Conservation (phyloP, 768 basidiomycete genomes). For the Suillus discolor region DNA sequence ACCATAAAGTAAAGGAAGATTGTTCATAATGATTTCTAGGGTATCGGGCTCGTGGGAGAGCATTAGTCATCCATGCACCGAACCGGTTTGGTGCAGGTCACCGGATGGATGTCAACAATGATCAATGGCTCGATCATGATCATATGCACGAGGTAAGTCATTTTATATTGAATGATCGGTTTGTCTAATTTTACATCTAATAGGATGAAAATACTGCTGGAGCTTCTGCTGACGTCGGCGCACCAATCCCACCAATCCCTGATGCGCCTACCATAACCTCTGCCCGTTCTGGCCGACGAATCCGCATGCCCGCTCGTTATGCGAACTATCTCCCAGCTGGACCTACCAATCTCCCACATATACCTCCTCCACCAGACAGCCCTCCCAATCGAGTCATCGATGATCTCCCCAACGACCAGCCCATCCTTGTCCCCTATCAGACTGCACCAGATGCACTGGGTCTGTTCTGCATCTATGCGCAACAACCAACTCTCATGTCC, state of each 20-base stretch:
- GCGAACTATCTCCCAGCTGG: conserved; percentile 5
- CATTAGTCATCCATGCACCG: too few species aligned
- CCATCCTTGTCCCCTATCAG: background rate
- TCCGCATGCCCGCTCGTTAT: conserved; percentile 4
- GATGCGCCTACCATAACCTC: background rate
- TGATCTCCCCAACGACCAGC: background rate
- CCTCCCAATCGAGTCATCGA: background rate
- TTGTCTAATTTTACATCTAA: background rate
- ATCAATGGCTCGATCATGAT: background rate
- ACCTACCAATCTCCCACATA: background rate
- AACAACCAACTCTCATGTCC: background rate
- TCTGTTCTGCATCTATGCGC: conserved; percentile 6
- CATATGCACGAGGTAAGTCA: background rate
- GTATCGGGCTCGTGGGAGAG: too few species aligned
- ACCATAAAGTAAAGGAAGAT: too few species aligned
- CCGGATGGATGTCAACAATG: background rate
- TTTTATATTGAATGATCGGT: background rate
- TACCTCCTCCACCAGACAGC: background rate
- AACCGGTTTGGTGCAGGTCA: too few species aligned
- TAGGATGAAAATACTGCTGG: background rate
- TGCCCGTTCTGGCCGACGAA: background rate
- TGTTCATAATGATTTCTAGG: too few species aligned
- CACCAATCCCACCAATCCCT: background rate
- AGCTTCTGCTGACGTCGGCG: too few species aligned
- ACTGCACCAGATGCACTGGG: background rate